Percentiles rank a stretch among this genome's conserved stretches.
These are phyloP conservation scores for Aspergillus ochraceus DNA, from an alignment of 2,329 filamentous ascomycete genomes.

Conservation along the genomic window DNA sequence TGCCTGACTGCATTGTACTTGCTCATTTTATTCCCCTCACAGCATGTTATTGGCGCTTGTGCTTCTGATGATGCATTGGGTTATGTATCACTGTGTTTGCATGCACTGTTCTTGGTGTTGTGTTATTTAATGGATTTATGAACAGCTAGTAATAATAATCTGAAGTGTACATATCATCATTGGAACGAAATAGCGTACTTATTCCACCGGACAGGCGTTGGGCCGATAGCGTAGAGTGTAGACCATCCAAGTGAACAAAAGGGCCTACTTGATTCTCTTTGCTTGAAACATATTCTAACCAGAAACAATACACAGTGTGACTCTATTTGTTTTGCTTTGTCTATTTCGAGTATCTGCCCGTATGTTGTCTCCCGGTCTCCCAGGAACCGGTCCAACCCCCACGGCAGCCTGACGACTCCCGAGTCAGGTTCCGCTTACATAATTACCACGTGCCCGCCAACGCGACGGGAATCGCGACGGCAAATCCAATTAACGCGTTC, in stretches of 20 bases:
- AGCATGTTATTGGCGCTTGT: conserved; percentile 10
- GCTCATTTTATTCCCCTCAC: conserved; percentile 15
- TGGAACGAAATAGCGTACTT: too few relatives aligned
- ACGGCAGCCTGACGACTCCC: background rate
- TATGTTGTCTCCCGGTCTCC: too few relatives aligned
- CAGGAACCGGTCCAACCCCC: too few relatives aligned
- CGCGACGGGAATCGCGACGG: conserved; percentile 13
- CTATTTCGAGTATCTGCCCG: background rate
- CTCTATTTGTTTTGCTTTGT: background rate
- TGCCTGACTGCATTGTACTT: conserved; percentile 3
- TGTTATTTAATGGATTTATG: conserved; percentile 13
- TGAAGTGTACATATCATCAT: conserved; percentile 18
- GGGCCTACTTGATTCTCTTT: background rate
- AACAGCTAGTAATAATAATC: conserved; percentile 25
- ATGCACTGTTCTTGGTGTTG: conserved; percentile 10
- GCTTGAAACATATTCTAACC: background rate
- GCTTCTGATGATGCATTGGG: conserved; percentile 6
- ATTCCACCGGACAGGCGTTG: too few relatives aligned
- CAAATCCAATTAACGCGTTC: conserved; percentile 25
- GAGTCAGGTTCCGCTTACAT: conserved; percentile 6
- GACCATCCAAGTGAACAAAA: background rate
- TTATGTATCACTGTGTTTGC: conserved; percentile 9
- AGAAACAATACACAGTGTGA: background rate
- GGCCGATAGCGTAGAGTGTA: too few relatives aligned
- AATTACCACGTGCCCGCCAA: conserved; percentile 13